phyloP scores from a whole-genome alignment of 192 early-diverging fungal species.

The Linnemannia schmuckeri region DNA sequence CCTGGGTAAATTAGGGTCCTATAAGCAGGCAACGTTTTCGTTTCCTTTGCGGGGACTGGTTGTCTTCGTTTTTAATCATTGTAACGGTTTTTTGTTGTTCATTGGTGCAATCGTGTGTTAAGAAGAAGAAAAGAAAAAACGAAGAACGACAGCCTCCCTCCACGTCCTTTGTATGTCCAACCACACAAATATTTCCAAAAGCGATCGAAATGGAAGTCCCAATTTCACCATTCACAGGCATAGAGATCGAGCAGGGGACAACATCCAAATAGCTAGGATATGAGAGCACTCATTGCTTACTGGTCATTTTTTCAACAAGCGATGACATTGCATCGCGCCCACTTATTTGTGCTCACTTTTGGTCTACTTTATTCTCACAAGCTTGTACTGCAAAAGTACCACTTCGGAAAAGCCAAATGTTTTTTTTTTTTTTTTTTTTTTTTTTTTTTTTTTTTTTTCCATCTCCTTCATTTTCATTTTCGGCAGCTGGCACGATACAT shows the following conservation, averaged over 20 bases:
- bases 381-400: not conserved
- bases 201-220: not conserved
- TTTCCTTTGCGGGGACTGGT: conserved; percentile 7
- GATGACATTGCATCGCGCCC: too few relatives aligned
- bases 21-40: conserved; percentile 13
- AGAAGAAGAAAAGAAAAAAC: not conserved
- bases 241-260: not conserved
- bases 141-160: not conserved
- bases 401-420: not conserved
- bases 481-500: not conserved
- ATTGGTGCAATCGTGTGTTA: not conserved
- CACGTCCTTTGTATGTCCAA: not conserved
- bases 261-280: not conserved
- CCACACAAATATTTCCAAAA: not conserved
- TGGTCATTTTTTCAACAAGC: not conserved
- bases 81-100: too few relatives aligned
- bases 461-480: too few relatives aligned
- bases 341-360: not conserved
- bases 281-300: not conserved
- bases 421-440: not conserved
- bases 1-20: conserved; percentile 5
- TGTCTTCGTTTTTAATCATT: not conserved
- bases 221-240: not conserved
- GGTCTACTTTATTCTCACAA: not conserved
- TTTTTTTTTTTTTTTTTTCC: not conserved